These are phyloP conservation scores for Ascoidea rubescens DNA, from an alignment of 805 yeast species.

Conservation along the genomic window DNA sequence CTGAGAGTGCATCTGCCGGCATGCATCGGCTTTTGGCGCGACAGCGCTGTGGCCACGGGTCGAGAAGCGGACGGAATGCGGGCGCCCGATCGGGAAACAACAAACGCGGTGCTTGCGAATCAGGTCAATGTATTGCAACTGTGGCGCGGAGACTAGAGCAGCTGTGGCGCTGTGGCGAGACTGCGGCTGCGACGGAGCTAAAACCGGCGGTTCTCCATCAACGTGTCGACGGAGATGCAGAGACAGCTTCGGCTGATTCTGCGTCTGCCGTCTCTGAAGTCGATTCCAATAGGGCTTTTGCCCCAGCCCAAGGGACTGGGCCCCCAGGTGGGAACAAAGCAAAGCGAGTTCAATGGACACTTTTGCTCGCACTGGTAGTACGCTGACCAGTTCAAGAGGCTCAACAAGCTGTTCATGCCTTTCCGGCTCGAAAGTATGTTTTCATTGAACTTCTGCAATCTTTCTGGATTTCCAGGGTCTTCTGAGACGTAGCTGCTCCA, in stretches of 20 bases:
- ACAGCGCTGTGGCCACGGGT: too few relatives aligned
- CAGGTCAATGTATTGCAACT: too few relatives aligned
- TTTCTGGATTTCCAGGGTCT: constrained; percentile 1
- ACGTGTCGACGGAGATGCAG: constrained; percentile 2
- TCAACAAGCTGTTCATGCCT: constrained; percentile 13
- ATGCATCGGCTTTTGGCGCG: too few relatives aligned
- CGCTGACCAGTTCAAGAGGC: constrained; percentile 26
- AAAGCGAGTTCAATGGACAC: constrained; percentile 34
- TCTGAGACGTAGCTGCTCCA: constrained; percentile 11
- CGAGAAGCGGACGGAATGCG: too few relatives aligned
- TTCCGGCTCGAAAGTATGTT: not conserved
- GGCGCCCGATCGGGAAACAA: too few relatives aligned
- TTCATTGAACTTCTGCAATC: constrained; percentile 9
- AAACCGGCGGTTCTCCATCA: too few relatives aligned
- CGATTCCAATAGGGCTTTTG: not conserved
- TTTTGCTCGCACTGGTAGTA: constrained; percentile 25
- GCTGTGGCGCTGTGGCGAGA: too few relatives aligned
- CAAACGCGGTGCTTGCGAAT: too few relatives aligned
- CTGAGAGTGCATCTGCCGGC: too few relatives aligned
- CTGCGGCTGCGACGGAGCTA: too few relatives aligned
- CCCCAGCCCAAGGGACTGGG: constrained; percentile 39
- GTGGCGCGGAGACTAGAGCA: too few relatives aligned
- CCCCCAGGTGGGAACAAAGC: constrained; percentile 50
- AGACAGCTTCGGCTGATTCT: constrained; percentile 4
- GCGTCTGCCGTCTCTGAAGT: constrained; percentile 1